Base-by-base conservation (phyloP, 768 basidiomycete genomes). In the Lactarius tabidus region DNA sequence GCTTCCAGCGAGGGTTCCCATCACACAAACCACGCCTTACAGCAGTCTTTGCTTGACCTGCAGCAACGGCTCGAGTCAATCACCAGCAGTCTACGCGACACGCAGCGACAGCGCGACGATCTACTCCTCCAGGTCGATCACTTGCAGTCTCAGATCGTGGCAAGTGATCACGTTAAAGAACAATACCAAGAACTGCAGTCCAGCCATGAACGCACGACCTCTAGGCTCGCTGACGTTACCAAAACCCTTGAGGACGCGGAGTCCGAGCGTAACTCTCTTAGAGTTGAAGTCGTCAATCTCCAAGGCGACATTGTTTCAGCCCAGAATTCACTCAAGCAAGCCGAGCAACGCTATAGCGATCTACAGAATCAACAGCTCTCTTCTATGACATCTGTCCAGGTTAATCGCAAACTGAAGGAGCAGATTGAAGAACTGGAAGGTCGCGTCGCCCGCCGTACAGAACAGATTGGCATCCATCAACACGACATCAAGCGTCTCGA, bases 401-500 rank as follows among this genome's bases (percentile, higher is more conserved):
- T 79, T 20, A 81, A 81, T 29, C 79, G 77, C 6, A 77, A 84
- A 20, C 77, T 91, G 43, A 82, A 82, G 43, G 77, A 80, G 12
- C 89, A 91, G 66, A 84, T 93, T 67, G 80, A 83, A 62, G 86
- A 90, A 64, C 83, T 90, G 31, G 87, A 93, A 68, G 75, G 72
- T 15, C 84, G 89, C 9, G 81, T 93, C 31, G 69, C 81, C 67
- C 79, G 89, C 53, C 79, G 86, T 43, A 90, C 85, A 4, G 86
- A 91, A 68, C 88, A 90, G 72, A 86, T 93, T 69, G 87, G 85
- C 14, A 80, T 89, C 59, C 88, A 89, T 62, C 90, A 91, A 65
- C 89, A 92, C 69, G 91, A 93, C 66, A 88, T 88, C 68, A 81
- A 82, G 69, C 83, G 89, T 39, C 76, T 93, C 41, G 91, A 91